These are phyloP conservation scores for Calonectria crousiana DNA, from an alignment of 2,329 filamentous ascomycete genomes.

Conservation along the genomic window DNA sequence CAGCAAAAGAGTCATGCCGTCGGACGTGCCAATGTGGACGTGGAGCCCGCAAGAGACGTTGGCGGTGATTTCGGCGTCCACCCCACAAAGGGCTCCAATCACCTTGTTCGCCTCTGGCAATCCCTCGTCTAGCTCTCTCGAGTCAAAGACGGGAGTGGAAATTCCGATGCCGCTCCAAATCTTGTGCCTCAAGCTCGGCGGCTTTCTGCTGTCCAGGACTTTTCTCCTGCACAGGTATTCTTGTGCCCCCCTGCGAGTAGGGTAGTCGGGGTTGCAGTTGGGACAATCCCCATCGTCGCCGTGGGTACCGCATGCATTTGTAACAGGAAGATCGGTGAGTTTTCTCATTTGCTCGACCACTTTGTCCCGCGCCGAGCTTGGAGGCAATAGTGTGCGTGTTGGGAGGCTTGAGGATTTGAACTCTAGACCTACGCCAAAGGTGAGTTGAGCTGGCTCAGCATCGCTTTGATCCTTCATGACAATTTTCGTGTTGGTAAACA, in stretches of 20 bases:
- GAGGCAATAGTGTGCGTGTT: not conserved
- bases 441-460: not conserved
- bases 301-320: slow-evolving; percentile 16
- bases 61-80: slow-evolving; percentile 15
- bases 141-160: slow-evolving; percentile 31
- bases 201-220: not conserved
- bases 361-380: not conserved
- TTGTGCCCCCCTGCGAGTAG: not conserved
- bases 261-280: slow-evolving; percentile 15
- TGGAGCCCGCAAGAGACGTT: slow-evolving; percentile 42
- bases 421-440: slow-evolving; percentile 42
- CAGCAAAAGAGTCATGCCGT: slow-evolving; percentile 36
- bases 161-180: slow-evolving; percentile 37
- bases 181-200: not conserved
- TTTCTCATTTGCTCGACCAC: not conserved
- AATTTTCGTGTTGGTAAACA: not conserved
- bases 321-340: not conserved
- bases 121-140: slow-evolving; percentile 32
- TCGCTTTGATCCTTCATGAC: not conserved
- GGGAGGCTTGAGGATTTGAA: slow-evolving; percentile 29
- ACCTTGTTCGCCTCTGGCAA: slow-evolving; percentile 17
- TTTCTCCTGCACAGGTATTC: slow-evolving; percentile 31
- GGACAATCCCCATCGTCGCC: not conserved
- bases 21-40: slow-evolving; percentile 39
- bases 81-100: slow-evolving; percentile 26